Conservation (phyloP, 2,329 filamentous ascomycete species). For the Mycosphaerella sp. region DNA sequence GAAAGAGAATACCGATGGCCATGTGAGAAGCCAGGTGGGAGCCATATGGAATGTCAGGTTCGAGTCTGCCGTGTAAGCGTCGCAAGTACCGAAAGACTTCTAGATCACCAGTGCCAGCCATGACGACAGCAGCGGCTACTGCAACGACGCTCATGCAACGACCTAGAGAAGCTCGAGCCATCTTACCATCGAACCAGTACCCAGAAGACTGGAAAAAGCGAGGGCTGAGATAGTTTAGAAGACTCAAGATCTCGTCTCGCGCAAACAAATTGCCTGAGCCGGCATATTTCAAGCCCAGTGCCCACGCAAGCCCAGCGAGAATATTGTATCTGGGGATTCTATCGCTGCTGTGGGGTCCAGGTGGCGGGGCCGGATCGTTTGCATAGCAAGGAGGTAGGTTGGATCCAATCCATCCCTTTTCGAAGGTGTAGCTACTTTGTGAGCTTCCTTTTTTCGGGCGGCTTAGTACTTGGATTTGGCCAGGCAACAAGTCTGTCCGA, state of each 20-base stretch:
- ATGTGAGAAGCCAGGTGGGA: conserved; percentile 90
- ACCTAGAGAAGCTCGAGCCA: conserved; percentile 73
- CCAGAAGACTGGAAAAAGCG: conserved; percentile 32
- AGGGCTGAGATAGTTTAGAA: conserved; percentile 55
- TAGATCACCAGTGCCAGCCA: conserved; percentile 93
- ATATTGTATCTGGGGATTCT: conserved; percentile 94
- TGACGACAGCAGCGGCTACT: conserved; percentile 75
- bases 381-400: conserved; percentile 67
- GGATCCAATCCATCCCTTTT: conserved; percentile 58
- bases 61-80: conserved; percentile 78
- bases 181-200: conserved; percentile 66
- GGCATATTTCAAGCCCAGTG: conserved; percentile 42
- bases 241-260: conserved; percentile 73
- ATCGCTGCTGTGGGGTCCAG: conserved; percentile 56
- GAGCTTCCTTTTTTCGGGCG: neutral
- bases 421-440: neutral
- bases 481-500: neutral
- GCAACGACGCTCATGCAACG: conserved; percentile 89
- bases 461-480: neutral
- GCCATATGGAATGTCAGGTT: conserved; percentile 79
- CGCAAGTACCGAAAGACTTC: conserved; percentile 77
- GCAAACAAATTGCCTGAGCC: conserved; percentile 55
- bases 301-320: conserved; percentile 79
- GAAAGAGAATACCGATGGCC: conserved; percentile 82
- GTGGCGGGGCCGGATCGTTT: conserved; percentile 37